phyloP scores from a whole-genome alignment of 78 protist genomes.

The Speleostelium caveatum region DNA sequence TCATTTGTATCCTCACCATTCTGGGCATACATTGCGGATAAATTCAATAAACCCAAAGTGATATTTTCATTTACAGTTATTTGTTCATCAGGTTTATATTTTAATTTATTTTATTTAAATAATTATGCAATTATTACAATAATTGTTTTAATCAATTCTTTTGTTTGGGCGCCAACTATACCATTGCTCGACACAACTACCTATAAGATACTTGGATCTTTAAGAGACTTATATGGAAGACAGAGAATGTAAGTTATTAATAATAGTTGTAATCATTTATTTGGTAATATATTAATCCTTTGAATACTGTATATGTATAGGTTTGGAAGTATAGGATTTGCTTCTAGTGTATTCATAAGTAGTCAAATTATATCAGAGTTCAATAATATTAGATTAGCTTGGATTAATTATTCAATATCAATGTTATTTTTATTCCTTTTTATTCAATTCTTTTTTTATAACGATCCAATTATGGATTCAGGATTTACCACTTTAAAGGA shows the following conservation, averaged over 20 bases:
- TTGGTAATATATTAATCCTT: neutral
- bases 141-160: slow-evolving; percentile 21
- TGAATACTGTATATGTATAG: slow-evolving; percentile 5
- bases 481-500: too few relatives aligned
- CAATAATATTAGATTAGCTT: neutral
- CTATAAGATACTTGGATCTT: slow-evolving; percentile 21
- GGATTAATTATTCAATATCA: slow-evolving; percentile 35
- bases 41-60: slow-evolving; percentile 1
- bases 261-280: neutral
- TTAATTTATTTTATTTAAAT: neutral
- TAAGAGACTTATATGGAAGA: slow-evolving; percentile 20
- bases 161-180: slow-evolving; percentile 50
- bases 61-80: neutral
- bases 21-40: slow-evolving; percentile 29
- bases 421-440: neutral
- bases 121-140: neutral
- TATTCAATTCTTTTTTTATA: neutral
- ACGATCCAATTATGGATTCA: too few relatives aligned
- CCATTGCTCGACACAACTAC: slow-evolving; percentile 52
- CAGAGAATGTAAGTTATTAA: neutral
- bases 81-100: neutral
- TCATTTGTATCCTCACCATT: slow-evolving; percentile 19
- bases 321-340: slow-evolving; percentile 56
- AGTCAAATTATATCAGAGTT: neutral
- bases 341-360: slow-evolving; percentile 9